Percentiles rank a stretch among this genome's conserved stretches.
Conservation (phyloP, 163 green algal genomes). For the Prototheca wickerhamii region DNA sequence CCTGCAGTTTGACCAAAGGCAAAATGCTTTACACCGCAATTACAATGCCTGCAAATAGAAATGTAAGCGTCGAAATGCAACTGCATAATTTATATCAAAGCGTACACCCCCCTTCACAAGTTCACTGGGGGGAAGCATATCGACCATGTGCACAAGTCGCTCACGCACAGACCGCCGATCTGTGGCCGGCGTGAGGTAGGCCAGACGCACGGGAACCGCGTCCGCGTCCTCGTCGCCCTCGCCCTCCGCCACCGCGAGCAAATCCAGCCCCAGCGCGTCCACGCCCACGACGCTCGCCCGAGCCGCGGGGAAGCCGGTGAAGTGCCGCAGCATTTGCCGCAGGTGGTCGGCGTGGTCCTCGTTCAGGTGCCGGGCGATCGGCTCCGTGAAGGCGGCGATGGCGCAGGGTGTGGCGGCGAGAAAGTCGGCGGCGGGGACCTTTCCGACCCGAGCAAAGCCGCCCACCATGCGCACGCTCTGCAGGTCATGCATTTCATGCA, state of each 20-base stretch:
- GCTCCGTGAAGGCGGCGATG: constrained; percentile 43
- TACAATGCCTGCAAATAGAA: too few relatives aligned
- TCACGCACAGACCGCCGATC: constrained; percentile 54
- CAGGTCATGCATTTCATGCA: constrained; percentile 36
- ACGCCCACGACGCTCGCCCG: constrained; percentile 40
- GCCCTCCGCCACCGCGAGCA: constrained; percentile 19
- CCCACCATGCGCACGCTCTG: constrained; percentile 31
- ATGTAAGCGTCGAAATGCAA: too few relatives aligned
- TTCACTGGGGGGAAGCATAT: too few relatives aligned
- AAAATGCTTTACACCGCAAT: too few relatives aligned
- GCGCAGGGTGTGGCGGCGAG: constrained; percentile 37
- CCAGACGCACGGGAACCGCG: constrained; percentile 42
- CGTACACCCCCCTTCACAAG: too few relatives aligned
- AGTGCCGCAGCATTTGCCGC: constrained; percentile 51
- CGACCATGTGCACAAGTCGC: constrained; percentile 49
- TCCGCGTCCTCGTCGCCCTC: constrained; percentile 10
- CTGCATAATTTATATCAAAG: too few relatives aligned
- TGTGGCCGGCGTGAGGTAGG: constrained; percentile 38
- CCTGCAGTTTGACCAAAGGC: too few relatives aligned
- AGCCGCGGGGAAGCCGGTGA: constrained; percentile 11
- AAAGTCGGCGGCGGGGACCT: constrained; percentile 34
- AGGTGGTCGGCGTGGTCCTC: constrained; percentile 43
- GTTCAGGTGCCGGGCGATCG: constrained; percentile 66
- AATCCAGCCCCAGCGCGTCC: constrained; percentile 50
- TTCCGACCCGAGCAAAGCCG: constrained; percentile 46